These are phyloP conservation scores for Naegleria fowleri DNA, from an alignment of 208 protist genomes.

Conservation along the genomic window DNA sequence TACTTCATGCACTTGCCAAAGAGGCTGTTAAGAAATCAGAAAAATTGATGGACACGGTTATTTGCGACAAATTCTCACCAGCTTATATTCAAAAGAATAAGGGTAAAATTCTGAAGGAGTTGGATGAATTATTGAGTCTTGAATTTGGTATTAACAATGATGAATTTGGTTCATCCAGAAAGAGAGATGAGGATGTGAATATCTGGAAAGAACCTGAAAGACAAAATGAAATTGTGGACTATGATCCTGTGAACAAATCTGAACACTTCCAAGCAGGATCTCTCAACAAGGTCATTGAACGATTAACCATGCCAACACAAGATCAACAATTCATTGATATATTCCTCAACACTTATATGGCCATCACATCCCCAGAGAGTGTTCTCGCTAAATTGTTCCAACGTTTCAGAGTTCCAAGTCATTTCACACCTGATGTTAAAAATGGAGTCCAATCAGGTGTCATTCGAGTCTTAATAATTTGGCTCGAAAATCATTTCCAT, in stretches of 20 bases:
- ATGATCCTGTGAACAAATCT: not conserved
- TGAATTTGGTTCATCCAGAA: not conserved
- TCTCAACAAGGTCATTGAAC: not conserved
- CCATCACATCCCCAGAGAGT: not conserved
- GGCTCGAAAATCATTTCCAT: not conserved
- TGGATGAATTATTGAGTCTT: not conserved
- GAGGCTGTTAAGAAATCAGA: conserved; percentile 19
- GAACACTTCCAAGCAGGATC: conserved; percentile 3
- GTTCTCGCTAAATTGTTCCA: not conserved
- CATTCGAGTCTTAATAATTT: not conserved
- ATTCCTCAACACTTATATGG: not conserved
- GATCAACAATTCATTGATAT: not conserved
- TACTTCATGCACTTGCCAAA: not conserved
- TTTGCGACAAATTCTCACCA: not conserved
- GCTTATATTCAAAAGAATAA: not conserved
- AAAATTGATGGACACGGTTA: not conserved
- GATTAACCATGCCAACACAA: not conserved
- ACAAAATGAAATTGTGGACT: not conserved
- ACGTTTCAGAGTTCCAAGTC: not conserved
- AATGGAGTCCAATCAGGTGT: not conserved
- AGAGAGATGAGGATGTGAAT: not conserved
- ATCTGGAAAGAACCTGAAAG: conserved; percentile 8
- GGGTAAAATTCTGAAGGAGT: not conserved
- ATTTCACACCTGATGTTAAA: not conserved
- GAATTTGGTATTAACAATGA: conserved; percentile 20